Evolutionary conservation across 495 filamentous ascomycete species (phyloP), one percentile per base, ranked within the genome.

Genomic region (Penicillium roqueforti): DNA sequence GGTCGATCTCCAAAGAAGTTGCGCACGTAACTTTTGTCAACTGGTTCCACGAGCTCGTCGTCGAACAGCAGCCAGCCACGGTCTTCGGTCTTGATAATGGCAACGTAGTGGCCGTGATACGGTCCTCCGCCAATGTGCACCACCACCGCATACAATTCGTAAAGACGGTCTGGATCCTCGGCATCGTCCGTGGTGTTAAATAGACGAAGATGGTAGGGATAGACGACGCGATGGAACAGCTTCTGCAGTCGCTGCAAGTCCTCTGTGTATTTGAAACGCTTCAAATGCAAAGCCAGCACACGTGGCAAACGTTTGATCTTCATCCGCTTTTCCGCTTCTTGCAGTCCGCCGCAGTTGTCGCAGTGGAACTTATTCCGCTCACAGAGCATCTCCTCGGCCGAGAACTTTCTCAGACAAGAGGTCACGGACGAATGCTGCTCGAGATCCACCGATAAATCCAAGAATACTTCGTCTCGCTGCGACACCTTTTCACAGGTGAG

Each of bases 141-240:
- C n/a, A 98, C 91, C 19, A 98, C 92, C 1, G 95, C 95, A 65
- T 98, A 98, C 8, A 98, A 74, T 71, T 98, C 93, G 70, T 98
- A 98, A 22, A 98, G 75, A 9, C 90, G 83, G 72, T 98, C 93
- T 1, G 91, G 91, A 60, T 97, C 93, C 54, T 95, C 90, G 28
- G 91, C 91, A 61, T 98, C 93, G 57, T 97, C 93, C 10, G 93
- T 97, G 2, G 93, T 98, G 70, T 97, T 98, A 77, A 97, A 97
- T 63, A 98, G 80, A 26, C 93, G 88, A 23, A 98, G 81, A 59
- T 97, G 88, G 63, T 96, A 97, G 2, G 93, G 93, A 61, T 97
- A 98, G 10, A 97, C 89, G 18, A 98, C 95, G 14, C 92, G 84
- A 68, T 98, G 92, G 69, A 97, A 97, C 18, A 98, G 80, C 69